Percentiles rank a stretch among this genome's conserved stretches.
phyloP scores from a whole-genome alignment of 108 stramenopile species.

The Cyclostephanos tholiformis region DNA sequence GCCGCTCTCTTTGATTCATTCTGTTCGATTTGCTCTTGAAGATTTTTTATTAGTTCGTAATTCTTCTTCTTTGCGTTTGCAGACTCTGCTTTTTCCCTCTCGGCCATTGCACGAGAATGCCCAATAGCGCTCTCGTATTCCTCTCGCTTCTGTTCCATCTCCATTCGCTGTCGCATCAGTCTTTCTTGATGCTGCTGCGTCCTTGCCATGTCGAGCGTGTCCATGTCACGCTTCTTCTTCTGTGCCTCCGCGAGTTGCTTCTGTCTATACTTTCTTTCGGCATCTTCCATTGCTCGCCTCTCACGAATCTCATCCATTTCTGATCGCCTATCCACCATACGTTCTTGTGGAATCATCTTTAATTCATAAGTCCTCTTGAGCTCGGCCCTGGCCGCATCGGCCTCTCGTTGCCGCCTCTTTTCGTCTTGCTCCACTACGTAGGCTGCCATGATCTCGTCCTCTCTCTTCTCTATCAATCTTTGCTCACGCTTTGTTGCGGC shows the following conservation, averaged over 20 bases:
- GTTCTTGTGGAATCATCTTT: slow-evolving; percentile 70
- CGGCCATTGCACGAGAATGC: slow-evolving; percentile 55
- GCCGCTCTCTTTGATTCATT: slow-evolving; percentile 43
- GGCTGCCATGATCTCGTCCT: slow-evolving; percentile 74
- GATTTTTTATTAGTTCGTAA: slow-evolving; percentile 36
- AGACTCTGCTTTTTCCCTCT: slow-evolving; percentile 53
- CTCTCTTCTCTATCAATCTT: slow-evolving; percentile 59
- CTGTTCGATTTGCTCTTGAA: slow-evolving; percentile 72
- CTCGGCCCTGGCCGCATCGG: slow-evolving; percentile 62
- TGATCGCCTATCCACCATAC: slow-evolving; percentile 73
- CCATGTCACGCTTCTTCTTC: slow-evolving; percentile 52
- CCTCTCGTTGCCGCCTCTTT: slow-evolving; percentile 68
- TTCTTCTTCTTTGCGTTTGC: slow-evolving; percentile 40
- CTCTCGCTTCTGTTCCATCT: slow-evolving; percentile 52
- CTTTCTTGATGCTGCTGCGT: slow-evolving; percentile 60
- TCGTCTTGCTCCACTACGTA: slow-evolving; percentile 77
- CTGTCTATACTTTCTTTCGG: slow-evolving; percentile 57
- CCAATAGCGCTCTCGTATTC: slow-evolving; percentile 49
- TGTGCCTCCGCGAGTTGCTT: slow-evolving; percentile 58
- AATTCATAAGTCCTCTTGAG: slow-evolving; percentile 67
- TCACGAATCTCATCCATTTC: slow-evolving; percentile 85
- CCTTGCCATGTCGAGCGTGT: slow-evolving; percentile 38
- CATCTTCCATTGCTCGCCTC: slow-evolving; percentile 70
- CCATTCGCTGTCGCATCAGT: slow-evolving; percentile 32
- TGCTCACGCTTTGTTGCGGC: slow-evolving; percentile 50